Evolutionary conservation across 1,139 yeast genomes (phyloP).

Genomic region (Diutina scorzettiae): DNA sequence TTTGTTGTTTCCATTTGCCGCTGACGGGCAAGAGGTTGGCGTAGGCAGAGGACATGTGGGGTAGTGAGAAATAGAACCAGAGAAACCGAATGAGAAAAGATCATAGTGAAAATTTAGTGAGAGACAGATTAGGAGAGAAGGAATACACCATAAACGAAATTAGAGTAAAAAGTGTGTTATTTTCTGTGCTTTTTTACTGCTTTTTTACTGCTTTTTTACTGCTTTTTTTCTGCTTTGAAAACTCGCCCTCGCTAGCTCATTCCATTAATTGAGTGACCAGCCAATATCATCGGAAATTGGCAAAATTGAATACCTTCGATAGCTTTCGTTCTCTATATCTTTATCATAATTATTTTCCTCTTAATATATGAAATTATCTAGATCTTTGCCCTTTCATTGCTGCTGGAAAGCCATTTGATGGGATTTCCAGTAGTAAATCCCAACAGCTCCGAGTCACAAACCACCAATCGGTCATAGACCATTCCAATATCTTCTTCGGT

Average conservation of each 20-base stretch:
- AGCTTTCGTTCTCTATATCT: neutral
- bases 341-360: neutral
- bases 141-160: no score
- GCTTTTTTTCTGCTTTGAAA: no score
- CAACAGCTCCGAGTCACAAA: neutral
- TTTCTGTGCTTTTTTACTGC: no score
- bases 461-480: conserved; percentile 21
- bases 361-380: neutral
- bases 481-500: conserved; percentile 34
- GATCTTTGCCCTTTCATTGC: conserved; percentile 3
- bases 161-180: no score
- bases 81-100: no score
- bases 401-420: neutral
- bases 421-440: neutral
- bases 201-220: no score
- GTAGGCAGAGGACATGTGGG: conserved; percentile 12
- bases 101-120: no score
- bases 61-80: no score
- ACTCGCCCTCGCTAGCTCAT: no score
- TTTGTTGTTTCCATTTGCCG: conserved; percentile 70
- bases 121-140: no score
- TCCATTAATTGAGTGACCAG: no score
- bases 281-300: no score
- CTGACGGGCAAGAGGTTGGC: conserved; percentile 58
- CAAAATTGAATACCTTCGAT: neutral